These are phyloP conservation scores for Aspergillus novofumigatus DNA, from an alignment of 2,329 filamentous ascomycete species.

Conservation along the genomic window DNA sequence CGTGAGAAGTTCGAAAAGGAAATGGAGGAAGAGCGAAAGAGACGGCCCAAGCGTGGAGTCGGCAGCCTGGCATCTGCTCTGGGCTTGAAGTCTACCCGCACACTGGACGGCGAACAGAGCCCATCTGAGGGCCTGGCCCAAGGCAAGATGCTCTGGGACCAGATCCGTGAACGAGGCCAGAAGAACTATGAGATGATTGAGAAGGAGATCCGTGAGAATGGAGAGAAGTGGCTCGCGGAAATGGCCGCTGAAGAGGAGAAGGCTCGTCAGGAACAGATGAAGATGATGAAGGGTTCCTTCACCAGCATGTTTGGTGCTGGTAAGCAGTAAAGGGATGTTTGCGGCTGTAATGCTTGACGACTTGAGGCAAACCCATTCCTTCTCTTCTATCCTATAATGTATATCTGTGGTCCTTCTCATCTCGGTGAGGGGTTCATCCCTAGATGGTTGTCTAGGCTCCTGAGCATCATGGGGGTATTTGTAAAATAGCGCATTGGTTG, in stretches of 20 bases:
- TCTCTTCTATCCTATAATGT: conserved; percentile 17
- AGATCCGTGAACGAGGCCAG: conserved; percentile 86
- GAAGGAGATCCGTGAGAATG: conserved; percentile 86
- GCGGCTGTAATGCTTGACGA: conserved; percentile 4
- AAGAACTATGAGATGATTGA: conserved; percentile 86
- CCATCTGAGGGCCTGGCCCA: conserved; percentile 75
- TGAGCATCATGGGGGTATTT: conserved; percentile 27
- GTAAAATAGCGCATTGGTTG: conserved; percentile 33
- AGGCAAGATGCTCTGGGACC: conserved; percentile 96
- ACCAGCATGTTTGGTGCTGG: conserved; percentile 50
- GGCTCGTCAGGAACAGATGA: conserved; percentile 84
- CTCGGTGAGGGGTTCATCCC: conserved; percentile 22
- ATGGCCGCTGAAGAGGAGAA: conserved; percentile 86
- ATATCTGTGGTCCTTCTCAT: conserved; percentile 14
- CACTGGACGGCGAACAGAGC: conserved; percentile 62
- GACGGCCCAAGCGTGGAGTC: conserved; percentile 57
- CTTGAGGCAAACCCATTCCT: conserved; percentile 6
- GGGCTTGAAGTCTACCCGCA: conserved; percentile 68
- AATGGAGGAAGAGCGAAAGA: conserved; percentile 63
- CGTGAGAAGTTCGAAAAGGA: conserved; percentile 81
- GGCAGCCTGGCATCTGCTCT: conserved; percentile 67
- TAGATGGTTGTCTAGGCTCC: conserved; percentile 26
- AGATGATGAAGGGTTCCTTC: conserved; percentile 81
- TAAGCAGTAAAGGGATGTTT: conserved; percentile 19
- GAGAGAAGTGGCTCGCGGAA: conserved; percentile 92